Base-by-base conservation (phyloP, 306 rosid genomes). In the Cotoneaster glaucophyllus region DNA sequence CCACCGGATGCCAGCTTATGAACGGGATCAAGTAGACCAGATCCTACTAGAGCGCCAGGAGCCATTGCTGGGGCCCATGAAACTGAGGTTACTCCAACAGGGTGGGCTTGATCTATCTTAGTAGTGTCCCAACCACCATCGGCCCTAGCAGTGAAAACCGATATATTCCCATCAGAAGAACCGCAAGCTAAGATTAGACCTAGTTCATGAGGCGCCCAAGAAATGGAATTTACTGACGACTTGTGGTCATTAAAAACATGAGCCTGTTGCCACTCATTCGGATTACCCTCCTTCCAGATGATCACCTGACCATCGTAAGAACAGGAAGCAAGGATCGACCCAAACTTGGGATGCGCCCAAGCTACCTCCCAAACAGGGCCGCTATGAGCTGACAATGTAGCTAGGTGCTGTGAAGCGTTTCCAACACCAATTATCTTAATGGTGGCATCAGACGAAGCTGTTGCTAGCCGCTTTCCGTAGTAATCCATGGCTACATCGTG, bases 271-370 rank as follows among this genome's bases (percentile, higher is more conserved):
- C 98, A 94, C 78, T 88, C 96, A 32, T 94, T 91, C 41, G 70
- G 98, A 77, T 91, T 91, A 61, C 96, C 97, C 86, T 94, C 98
- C 85, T 91, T 91, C 98, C 97, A 93, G 59, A 93, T 63, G 28
- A 91, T 90, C 78, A 91, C 96, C 0, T 85, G 90, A 3, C 97
- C 96, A 37, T 91, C 97, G 58, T 82, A 94, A 26, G 98, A 94
- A 79, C 96, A 90, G 0, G 98, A 94, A 67, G 96, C 97, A 31
- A 91, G 86, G 18, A 91, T 69, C 15, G 93, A 87, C 69, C 98
- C 97, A 5, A 89, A 93, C 86, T 93, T 93, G 10, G 98, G 98
- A 84, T 93, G 97, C 24, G 98, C 98, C 98, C 98, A 91, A 7
- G 58, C 83, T n/a, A 90, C 97, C 82, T 90, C 87, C 97, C 98